Evolutionary conservation across 805 yeast species (phyloP).

Genomic region (Hanseniaspora pseudoguilliermondii): DNA sequence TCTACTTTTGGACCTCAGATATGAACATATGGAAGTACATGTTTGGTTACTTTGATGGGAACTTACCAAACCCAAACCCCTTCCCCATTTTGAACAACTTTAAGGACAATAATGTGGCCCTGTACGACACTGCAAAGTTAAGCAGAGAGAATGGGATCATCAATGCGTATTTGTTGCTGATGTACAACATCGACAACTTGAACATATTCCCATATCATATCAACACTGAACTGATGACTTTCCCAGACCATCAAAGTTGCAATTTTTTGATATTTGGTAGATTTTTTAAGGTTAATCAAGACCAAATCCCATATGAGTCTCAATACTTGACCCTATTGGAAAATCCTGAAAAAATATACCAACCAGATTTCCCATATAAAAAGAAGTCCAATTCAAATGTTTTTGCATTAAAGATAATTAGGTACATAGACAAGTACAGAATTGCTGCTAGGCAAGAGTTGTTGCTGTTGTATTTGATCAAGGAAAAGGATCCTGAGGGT

Average conservation of each 20-base stretch:
- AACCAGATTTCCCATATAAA: constrained; percentile 2
- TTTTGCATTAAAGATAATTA: constrained; percentile 74
- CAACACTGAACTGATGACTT: background rate
- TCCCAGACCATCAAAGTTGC: background rate
- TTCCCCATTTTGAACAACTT: background rate
- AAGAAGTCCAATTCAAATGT: background rate
- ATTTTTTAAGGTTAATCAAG: background rate
- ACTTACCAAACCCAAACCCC: background rate
- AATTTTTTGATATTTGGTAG: background rate
- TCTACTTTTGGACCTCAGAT: constrained; percentile 11
- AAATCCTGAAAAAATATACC: background rate
- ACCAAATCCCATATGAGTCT: constrained; percentile 7
- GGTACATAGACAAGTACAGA: constrained; percentile 84
- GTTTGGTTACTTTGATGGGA: constrained; percentile 11
- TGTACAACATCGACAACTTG: constrained; percentile 1
- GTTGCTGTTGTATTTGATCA: constrained; percentile 45
- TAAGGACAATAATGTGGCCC: background rate
- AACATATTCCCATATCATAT: constrained; percentile 2
- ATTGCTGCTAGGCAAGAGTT: constrained; percentile 92
- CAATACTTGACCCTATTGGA: background rate
- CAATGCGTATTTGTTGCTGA: constrained; percentile 1
- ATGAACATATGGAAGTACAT: constrained; percentile 11
- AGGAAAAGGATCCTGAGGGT: constrained; percentile 27
- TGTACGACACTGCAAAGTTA: constrained; percentile 7
- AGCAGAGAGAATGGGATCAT: constrained; percentile 8